phyloP scores from a whole-genome alignment of 2,329 filamentous ascomycete species.

The Neurospora crassa region DNA sequence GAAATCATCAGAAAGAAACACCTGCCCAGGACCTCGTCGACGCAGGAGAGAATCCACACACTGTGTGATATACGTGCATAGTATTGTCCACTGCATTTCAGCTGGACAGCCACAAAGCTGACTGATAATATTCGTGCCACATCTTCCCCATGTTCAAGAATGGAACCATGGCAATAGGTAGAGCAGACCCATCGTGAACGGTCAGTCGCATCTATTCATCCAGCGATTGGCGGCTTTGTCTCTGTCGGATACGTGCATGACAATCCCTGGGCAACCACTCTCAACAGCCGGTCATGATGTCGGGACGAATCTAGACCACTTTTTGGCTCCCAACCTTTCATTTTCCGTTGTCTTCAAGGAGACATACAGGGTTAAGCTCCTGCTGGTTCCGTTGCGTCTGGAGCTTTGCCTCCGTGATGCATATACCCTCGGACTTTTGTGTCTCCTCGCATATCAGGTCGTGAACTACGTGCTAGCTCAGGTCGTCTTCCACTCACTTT shows the following conservation, averaged over 20 bases:
- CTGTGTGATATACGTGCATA: neutral
- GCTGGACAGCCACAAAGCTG: neutral
- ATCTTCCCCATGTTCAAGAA: neutral
- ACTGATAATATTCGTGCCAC: neutral
- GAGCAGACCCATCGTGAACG: neutral
- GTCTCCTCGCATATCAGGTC: neutral
- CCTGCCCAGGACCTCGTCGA: neutral
- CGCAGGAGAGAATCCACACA: neutral
- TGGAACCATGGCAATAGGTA: neutral
- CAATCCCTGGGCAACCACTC: neutral
- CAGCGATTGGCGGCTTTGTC: neutral
- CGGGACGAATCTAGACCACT: neutral
- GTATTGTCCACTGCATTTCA: neutral
- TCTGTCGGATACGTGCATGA: neutral
- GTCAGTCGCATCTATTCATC: neutral
- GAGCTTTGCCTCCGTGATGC: neutral
- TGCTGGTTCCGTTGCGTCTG: neutral
- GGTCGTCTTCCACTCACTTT: neutral
- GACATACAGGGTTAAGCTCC: neutral
- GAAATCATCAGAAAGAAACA: neutral
- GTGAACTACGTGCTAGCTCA: neutral
- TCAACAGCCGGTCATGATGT: neutral
- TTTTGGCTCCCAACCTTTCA: neutral
- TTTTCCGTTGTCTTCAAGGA: neutral
- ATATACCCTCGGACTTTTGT: neutral